Evolutionary conservation across 441 rosid species (phyloP), one percentile per base, ranked within the genome.

Genomic region (Arabidopsis lyrata): DNA sequence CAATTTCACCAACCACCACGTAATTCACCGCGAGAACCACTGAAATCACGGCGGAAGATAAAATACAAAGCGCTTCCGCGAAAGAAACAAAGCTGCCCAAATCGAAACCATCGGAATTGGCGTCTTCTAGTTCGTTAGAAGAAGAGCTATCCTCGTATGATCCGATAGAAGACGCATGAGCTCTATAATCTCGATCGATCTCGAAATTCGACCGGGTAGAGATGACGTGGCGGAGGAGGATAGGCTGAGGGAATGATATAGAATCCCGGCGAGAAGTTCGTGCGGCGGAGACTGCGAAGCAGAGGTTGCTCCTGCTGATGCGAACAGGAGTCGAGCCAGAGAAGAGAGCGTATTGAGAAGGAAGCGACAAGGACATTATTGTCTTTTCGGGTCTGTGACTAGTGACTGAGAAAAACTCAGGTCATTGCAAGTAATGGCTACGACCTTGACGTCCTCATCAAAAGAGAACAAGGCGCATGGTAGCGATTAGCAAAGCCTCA

Each of bases 31-130:
- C 93, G 35, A 83, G 86, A 55, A 82, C 77, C 32, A 83, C 59
- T 44, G 83, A 74, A 63, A 84, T 65, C 54, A 86, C 76, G 8
- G 85, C 86, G 63, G 98, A 83, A 1, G 92, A 91, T 5, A 87
- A 4, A 18, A 94, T 80, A 77, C 89, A 90, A 8, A 88, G 1
- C 31, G 73, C 55, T 63, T 94, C 98, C 27, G 84, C 81, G 3
- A 80, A 29, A 2, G 93, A 85, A 36, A 94, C 84, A 36, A 91
- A 80, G 44, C 78, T 72, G 36, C 83, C 90, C 22, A 86, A 74
- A 75, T 83, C 77, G 74, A 81, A 74, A 44, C 52, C 39, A 22
- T 76, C 66, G 22, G 59, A 66, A 13, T 6, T 44, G 4, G 47
- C 59, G 22, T 61, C 83, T 35, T 77, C 42, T 5, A 16, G 77